Evolutionary conservation across 768 basidiomycete genomes (phyloP).

Genomic region (Auriculariales sp.): DNA sequence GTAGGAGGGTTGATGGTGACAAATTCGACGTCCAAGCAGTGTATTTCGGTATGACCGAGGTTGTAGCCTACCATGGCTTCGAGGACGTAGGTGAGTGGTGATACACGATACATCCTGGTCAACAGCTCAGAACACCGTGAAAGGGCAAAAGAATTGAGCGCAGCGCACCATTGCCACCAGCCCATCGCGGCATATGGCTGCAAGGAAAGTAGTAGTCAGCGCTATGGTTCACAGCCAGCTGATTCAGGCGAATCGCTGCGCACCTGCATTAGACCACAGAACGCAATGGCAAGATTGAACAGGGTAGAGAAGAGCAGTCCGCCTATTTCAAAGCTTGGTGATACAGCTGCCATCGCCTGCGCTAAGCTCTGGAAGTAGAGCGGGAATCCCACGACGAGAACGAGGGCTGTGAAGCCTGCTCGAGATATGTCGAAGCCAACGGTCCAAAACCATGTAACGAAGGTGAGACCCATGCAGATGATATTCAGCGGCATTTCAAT

Average conservation of each 20-base stretch:
- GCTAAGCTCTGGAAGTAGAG: constrained; percentile 48
- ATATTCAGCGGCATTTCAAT: constrained; percentile 52
- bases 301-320: constrained; percentile 41
- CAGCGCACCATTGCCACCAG: constrained; percentile 46
- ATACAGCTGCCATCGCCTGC: constrained; percentile 45
- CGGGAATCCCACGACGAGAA: constrained; percentile 39
- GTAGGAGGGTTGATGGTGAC: constrained; percentile 39
- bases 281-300: constrained; percentile 51
- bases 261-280: too few relatives aligned
- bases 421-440: constrained; percentile 35
- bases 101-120: constrained; percentile 29
- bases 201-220: too few relatives aligned
- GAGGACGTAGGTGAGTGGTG: constrained; percentile 43
- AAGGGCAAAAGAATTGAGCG: too few relatives aligned
- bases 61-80: constrained; percentile 25
- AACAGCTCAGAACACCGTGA: too few relatives aligned
- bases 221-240: too few relatives aligned
- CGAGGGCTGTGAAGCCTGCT: constrained; percentile 45
- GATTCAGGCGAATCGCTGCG: too few relatives aligned
- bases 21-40: constrained; percentile 49
- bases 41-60: constrained; percentile 17
- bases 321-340: constrained; percentile 44
- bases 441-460: constrained; percentile 58
- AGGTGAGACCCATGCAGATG: constrained; percentile 40
- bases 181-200: constrained; percentile 47